These are phyloP conservation scores for Musa itinerans DNA, from an alignment of 176 grass and related monocot species.

Conservation along the genomic window DNA sequence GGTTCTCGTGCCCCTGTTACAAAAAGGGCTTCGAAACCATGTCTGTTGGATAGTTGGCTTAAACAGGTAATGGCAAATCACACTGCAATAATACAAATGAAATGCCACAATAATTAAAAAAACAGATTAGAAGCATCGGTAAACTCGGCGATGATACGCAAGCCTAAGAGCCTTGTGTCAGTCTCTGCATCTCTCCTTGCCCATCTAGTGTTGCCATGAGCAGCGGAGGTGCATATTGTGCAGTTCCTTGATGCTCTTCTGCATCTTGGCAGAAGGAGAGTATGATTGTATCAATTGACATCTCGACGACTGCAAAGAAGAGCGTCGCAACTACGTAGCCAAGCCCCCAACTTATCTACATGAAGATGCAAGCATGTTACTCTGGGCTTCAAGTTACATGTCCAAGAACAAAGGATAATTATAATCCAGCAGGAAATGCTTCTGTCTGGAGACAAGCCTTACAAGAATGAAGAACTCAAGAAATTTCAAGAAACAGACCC, in stretches of 20 bases:
- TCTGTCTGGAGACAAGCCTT: too few relatives aligned
- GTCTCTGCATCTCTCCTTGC: slow-evolving; percentile 76
- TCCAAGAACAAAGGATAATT: too few relatives aligned
- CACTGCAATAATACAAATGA: neutral
- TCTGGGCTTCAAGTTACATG: too few relatives aligned
- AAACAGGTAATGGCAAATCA: neutral
- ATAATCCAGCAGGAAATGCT: too few relatives aligned
- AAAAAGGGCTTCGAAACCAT: neutral
- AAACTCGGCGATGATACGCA: neutral
- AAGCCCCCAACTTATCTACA: slow-evolving; percentile 75
- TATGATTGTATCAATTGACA: slow-evolving; percentile 96
- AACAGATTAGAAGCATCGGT: neutral
- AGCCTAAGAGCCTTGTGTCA: slow-evolving; percentile 70
- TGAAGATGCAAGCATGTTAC: neutral
- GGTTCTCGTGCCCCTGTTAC: too few relatives aligned
- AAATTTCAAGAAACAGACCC: too few relatives aligned
- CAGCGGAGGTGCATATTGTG: slow-evolving; percentile 69
- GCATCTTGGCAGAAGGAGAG: slow-evolving; percentile 98
- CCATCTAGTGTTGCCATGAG: slow-evolving; percentile 90
- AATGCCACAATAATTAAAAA: neutral
- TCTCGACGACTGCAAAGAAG: slow-evolving; percentile 92
- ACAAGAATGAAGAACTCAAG: too few relatives aligned
- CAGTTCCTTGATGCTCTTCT: slow-evolving; percentile 85
- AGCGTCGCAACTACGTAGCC: slow-evolving; percentile 80
- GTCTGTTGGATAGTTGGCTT: too few relatives aligned